Base-by-base conservation (phyloP, 139 green algal species). In the Ettlia oleoabundans region DNA sequence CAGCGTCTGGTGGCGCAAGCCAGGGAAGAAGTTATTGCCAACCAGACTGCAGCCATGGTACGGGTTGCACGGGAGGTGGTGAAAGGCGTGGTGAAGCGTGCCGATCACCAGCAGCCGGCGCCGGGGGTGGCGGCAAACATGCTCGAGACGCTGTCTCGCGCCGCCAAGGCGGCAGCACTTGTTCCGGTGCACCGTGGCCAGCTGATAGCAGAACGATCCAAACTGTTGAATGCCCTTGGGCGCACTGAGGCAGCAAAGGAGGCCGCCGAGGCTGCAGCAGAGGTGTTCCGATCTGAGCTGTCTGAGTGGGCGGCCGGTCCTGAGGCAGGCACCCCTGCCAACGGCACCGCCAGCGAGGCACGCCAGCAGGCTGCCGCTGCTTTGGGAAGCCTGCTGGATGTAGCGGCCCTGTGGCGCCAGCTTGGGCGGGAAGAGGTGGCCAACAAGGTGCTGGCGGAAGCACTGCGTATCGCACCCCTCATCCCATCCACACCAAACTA, bases 141-240 rank as follows among this genome's bases (percentile, higher is more conserved):
- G 1, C 40, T 76, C 19, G 42, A 76, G 9, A 28, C 40, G 0
- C 68, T 76, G 41, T 1, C 5, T 7, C 68, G 42, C 22, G 68
- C 68, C 5, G 68, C 26, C 1, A 22, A 40, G 2, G 22, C 38
- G 1, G 68, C 41, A 1, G 41, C 68, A 40, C 15, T n/a, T 5
- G 18, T 65, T 21, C 41, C 68, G 24, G 40, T 61, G 68, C 40
- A 76, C 68, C 68, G 68, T 9, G 68, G 38, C 40, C 68, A 76
- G 68, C 68, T 76, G 68, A 40, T 76, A 1, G 26, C 37, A 28
- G 68, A 76, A 41, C 68, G n/a, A 26, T 28, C 37, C 68, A 58
- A 38, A 26, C 68, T 76, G 68, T 41, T 76, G 40, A 47, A 61
- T 47, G 38, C 43, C 7, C 19, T 76, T 40, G 68, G 26, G 1